These are phyloP conservation scores for Lentithecium fluviatile DNA, from an alignment of 495 filamentous ascomycete genomes.

Conservation along the genomic window DNA sequence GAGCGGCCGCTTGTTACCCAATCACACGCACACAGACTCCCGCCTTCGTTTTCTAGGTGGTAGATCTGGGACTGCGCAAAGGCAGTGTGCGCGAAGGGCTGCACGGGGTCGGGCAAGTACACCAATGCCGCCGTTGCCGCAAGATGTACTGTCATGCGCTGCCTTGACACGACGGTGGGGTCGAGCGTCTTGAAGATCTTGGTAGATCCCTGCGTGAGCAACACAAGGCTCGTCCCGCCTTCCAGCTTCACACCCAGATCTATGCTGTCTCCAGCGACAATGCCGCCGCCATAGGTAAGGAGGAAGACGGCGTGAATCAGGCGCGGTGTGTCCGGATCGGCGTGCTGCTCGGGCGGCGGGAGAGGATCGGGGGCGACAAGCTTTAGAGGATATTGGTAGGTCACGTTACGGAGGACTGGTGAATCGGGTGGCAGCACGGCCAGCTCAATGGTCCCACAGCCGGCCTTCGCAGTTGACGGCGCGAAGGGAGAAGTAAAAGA, in stretches of 20 bases:
- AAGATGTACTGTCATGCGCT: slow-evolving; percentile 65
- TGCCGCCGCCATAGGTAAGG: slow-evolving; percentile 90
- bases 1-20: slow-evolving; percentile 89
- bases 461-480: slow-evolving; percentile 66
- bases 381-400: slow-evolving; percentile 93
- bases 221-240: slow-evolving; percentile 63
- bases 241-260: slow-evolving; percentile 67
- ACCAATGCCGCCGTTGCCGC: slow-evolving; percentile 66
- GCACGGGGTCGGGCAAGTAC: slow-evolving; percentile 90
- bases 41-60: slow-evolving; percentile 56
- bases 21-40: slow-evolving; percentile 76
- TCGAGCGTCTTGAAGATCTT: slow-evolving; percentile 83
- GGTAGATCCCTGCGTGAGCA: slow-evolving; percentile 92
- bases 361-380: slow-evolving; percentile 65
- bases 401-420: slow-evolving; percentile 69
- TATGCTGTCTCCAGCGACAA: slow-evolving; percentile 82
- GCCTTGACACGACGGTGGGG: slow-evolving; percentile 60
- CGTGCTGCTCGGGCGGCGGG: slow-evolving; percentile 42
- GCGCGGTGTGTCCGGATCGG: slow-evolving; percentile 46
- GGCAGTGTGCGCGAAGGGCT: slow-evolving; percentile 75
- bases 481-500: slow-evolving; percentile 60
- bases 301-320: slow-evolving; percentile 72
- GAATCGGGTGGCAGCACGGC: slow-evolving; percentile 67
- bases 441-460: slow-evolving; percentile 73
- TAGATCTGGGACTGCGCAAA: slow-evolving; percentile 84